Conservation (phyloP, 768 basidiomycete genomes). For the Boletales sp. region DNA sequence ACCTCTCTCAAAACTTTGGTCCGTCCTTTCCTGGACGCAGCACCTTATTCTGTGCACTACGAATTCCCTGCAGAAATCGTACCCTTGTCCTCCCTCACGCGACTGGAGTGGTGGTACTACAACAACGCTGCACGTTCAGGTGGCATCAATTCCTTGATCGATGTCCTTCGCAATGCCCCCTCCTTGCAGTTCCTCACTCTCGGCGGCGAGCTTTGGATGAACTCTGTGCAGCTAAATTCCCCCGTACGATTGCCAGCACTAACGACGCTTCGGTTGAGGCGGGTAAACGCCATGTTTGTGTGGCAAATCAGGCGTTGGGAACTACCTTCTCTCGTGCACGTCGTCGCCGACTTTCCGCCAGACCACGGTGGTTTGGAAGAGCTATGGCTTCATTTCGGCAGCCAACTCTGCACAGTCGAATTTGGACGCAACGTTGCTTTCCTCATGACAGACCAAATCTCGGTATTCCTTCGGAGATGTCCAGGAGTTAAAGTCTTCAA, state of each 20-base stretch:
- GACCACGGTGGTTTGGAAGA: slow-evolving; percentile 36
- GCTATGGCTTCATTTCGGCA: slow-evolving; percentile 50
- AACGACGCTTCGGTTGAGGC: slow-evolving; percentile 50
- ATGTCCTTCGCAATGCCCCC: slow-evolving; percentile 51
- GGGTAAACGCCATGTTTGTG: slow-evolving; percentile 50
- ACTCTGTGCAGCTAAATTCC: slow-evolving; percentile 13
- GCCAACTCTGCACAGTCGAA: slow-evolving; percentile 51
- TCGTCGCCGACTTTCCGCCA: slow-evolving; percentile 50
- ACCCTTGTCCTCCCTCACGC: slow-evolving; percentile 47
- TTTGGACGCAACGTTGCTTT: slow-evolving; percentile 58
- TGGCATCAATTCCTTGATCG: slow-evolving; percentile 58
- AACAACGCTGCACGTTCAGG: slow-evolving; percentile 54
- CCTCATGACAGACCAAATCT: slow-evolving; percentile 45
- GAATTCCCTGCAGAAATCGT: slow-evolving; percentile 50
- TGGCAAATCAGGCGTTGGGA: slow-evolving; percentile 46
- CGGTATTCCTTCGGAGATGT: slow-evolving; percentile 44
- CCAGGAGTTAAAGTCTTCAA: slow-evolving; percentile 47
- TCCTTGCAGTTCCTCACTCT: slow-evolving; percentile 57
- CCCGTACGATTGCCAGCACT: slow-evolving; percentile 42
- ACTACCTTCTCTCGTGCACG: slow-evolving; percentile 48
- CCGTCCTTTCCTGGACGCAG: slow-evolving; percentile 36
- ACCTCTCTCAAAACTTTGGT: slow-evolving; percentile 52
- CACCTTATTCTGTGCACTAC: slow-evolving; percentile 36
- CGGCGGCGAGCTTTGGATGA: slow-evolving; percentile 41
- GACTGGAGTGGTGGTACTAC: slow-evolving; percentile 70